Evolutionary conservation across 768 basidiomycete genomes (phyloP), one percentile per base, ranked within the genome.

Genomic region (Tylopilus subfusipes): DNA sequence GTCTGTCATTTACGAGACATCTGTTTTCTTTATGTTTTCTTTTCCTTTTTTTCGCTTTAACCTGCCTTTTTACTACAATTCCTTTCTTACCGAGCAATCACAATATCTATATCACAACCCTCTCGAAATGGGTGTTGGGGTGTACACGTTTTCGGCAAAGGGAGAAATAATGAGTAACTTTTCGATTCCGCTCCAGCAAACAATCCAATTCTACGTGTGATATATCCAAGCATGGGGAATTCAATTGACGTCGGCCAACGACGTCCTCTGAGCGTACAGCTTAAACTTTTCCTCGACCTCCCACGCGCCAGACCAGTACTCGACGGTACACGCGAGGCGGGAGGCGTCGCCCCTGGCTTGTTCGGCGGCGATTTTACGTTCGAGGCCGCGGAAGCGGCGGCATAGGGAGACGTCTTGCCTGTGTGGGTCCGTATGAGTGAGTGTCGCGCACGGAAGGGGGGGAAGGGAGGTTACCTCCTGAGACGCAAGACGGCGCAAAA

Each of bases 261-360:
- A 58, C 16, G 54, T 42, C 38, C 8, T 2, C 13, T 50, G 34
- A 2, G 53, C 57, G 5, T 60, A 59, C 51, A 34, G 36, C 38
- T 65, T 68, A 63, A 93, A 89, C 42, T 82, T 78, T 71, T 96
- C 92, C 69, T 98, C 96, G 43, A 94, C 85, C 68, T 98, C 93
- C 96, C 96, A 98, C 42, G 94, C 95, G 34, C 92, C 93, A 8
- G 82, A 82, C 96, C 96, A 98, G 67, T 90, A 88, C 61, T 82
- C 76, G 54, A 94, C 81, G 50, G 84, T 69, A 62, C 86, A 86
- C 54, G 82, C 80, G 55, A 97, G 78, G 12, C 90, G 90, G 12
- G 72, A 72, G 34, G 69, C 70, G 40, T 77, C 63, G 3, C 89
- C 90, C 55, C 43, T 47, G 25, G 56, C 56, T 14, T 33, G 50